Evolutionary conservation across 2,329 filamentous ascomycete species (phyloP).

Genomic region (Aciculosporium take): DNA sequence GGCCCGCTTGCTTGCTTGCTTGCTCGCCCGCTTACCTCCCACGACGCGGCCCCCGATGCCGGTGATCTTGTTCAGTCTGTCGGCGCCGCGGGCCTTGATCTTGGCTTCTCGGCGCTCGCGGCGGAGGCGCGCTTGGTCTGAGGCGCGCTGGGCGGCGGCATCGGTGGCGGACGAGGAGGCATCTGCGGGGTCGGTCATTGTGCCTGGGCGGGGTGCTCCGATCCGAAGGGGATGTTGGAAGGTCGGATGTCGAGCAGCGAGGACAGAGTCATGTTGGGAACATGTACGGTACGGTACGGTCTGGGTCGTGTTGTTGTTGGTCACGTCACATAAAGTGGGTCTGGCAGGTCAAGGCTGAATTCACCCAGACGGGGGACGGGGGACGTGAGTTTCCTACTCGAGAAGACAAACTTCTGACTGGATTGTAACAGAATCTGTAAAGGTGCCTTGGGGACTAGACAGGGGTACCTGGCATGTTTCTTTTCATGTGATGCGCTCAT

Average conservation of each 20-base stretch:
- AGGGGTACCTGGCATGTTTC: no score
- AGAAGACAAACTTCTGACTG: no score
- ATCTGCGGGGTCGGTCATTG: conserved; percentile 25
- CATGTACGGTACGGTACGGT: no score
- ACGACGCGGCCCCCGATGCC: conserved; percentile 39
- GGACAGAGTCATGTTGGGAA: background rate
- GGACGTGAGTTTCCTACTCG: no score
- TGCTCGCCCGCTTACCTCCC: conserved; percentile 15
- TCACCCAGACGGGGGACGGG: no score
- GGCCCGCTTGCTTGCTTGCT: no score
- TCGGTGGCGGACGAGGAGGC: conserved; percentile 21
- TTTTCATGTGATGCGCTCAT: no score
- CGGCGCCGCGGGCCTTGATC: conserved; percentile 55
- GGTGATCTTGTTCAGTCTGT: conserved; percentile 61
- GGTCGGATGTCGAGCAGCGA: background rate
- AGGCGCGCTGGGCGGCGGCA: conserved; percentile 31
- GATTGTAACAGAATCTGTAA: no score
- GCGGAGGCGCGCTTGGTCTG: conserved; percentile 57
- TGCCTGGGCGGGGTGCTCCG: background rate
- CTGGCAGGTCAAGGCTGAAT: no score
- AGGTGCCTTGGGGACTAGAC: no score
- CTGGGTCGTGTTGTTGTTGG: background rate
- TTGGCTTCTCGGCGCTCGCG: conserved; percentile 71
- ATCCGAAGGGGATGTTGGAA: background rate
- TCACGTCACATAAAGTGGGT: no score